A percentile compares a stretch with the other conserved stretches of the same genome.
phyloP scores from a whole-genome alignment of 169 alveolate species.

The Plasmodium vinckei region DNA sequence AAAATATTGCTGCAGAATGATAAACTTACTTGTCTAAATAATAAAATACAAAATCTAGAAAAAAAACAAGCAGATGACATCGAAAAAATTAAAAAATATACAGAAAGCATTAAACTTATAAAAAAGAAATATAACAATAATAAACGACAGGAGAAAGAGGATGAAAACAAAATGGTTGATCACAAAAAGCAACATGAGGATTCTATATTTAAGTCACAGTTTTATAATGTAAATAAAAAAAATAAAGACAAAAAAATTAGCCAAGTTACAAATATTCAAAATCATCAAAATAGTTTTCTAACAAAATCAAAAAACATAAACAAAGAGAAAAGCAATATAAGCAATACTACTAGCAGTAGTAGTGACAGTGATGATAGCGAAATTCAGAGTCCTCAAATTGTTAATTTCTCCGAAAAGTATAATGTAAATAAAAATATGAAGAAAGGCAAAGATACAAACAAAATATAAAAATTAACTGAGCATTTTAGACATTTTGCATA shows the following conservation, averaged over 20 bases:
- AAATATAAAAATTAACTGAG: too few species aligned
- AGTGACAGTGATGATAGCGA: slow-evolving; percentile 12
- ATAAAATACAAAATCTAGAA: slow-evolving; percentile 36
- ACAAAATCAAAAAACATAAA: not conserved
- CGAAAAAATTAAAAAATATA: slow-evolving; percentile 52
- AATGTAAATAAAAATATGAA: slow-evolving; percentile 15
- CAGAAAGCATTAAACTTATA: slow-evolving; percentile 30
- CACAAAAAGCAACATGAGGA: slow-evolving; percentile 35
- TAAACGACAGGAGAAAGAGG: slow-evolving; percentile 19
- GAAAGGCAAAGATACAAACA: not conserved
- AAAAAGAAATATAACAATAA: slow-evolving; percentile 14
- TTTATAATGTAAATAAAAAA: slow-evolving; percentile 39
- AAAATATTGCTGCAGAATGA: slow-evolving; percentile 38
- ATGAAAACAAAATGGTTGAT: slow-evolving; percentile 19
- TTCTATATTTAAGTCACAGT: slow-evolving; percentile 42
- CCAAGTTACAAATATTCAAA: too few species aligned
- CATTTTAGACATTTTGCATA: too few species aligned
- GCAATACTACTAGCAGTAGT: not conserved
- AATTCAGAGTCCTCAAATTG: slow-evolving; percentile 25
- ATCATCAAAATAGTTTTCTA: not conserved
- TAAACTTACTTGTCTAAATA: slow-evolving; percentile 16
- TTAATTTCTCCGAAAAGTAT: slow-evolving; percentile 29
- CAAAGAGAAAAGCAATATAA: slow-evolving; percentile 7
- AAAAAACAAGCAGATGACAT: slow-evolving; percentile 26
- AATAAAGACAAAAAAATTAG: slow-evolving; percentile 5